A percentile compares a stretch with the other conserved stretches of the same genome.
Conservation (phyloP, 257 asterid genomes). For the Rehmannia glutinosa region DNA sequence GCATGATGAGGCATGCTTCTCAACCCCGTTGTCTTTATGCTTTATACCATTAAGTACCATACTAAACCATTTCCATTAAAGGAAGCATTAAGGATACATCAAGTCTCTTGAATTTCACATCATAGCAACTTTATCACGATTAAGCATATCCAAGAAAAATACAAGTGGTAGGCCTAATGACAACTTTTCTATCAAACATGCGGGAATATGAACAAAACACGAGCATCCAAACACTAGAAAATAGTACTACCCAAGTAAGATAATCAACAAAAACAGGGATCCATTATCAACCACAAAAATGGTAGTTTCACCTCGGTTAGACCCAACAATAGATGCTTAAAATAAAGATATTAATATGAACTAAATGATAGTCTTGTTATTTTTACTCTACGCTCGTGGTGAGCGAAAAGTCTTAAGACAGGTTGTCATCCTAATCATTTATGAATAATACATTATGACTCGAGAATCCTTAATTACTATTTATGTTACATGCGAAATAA, state of each 20-base stretch:
- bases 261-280: no score
- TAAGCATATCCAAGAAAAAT: not conserved
- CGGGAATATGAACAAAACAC: not conserved
- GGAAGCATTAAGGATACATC: not conserved
- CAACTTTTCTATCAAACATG: conserved; percentile 1
- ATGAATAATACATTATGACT: not conserved
- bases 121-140: not conserved
- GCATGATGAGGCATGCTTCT: not conserved
- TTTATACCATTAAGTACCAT: not conserved
- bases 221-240: not conserved
- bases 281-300: no score
- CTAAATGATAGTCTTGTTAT: no score
- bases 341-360: no score
- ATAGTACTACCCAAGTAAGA: no score
- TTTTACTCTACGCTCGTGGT: no score
- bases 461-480: not conserved
- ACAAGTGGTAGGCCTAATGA: conserved; percentile 7
- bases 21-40: not conserved
- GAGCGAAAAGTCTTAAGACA: no score
- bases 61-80: not conserved
- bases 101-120: not conserved
- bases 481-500: not conserved
- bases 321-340: no score
- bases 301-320: no score
- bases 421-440: not conserved